Percentiles rank a stretch among this genome's conserved stretches.
phyloP scores from a whole-genome alignment of 371 early-diverging fungal species.

The Capillidium heterosporum region DNA sequence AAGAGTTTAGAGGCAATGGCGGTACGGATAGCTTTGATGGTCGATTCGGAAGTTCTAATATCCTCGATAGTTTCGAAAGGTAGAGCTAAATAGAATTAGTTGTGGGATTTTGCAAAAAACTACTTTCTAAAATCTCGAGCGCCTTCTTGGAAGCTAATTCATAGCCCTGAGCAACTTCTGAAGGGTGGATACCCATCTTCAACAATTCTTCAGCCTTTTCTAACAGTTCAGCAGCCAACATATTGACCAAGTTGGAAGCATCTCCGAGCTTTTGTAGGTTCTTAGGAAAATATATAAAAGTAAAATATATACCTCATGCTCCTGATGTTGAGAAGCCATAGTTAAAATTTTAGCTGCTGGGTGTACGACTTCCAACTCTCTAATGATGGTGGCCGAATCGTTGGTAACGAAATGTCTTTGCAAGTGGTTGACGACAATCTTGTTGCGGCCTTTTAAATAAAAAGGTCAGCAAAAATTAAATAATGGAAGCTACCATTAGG shows the following conservation, averaged over 20 bases:
- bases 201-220: slow-evolving; percentile 84
- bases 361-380: slow-evolving; percentile 94
- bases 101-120: neutral
- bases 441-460: slow-evolving; percentile 74
- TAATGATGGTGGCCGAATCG: slow-evolving; percentile 98
- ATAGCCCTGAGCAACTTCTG: slow-evolving; percentile 88
- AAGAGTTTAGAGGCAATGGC: slow-evolving; percentile 84
- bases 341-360: slow-evolving; percentile 96
- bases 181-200: slow-evolving; percentile 85
- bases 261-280: slow-evolving; percentile 53
- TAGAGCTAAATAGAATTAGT: slow-evolving; percentile 26
- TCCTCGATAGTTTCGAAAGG: slow-evolving; percentile 40
- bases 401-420: slow-evolving; percentile 96
- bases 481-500: slow-evolving; percentile 65
- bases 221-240: slow-evolving; percentile 88
- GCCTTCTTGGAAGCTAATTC: slow-evolving; percentile 76
- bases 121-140: slow-evolving; percentile 62
- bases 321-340: slow-evolving; percentile 95
- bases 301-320: slow-evolving; percentile 54
- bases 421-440: slow-evolving; percentile 96
- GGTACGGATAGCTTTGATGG: slow-evolving; percentile 51
- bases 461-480: neutral
- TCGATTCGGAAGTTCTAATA: slow-evolving; percentile 28
- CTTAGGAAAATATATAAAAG: neutral
- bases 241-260: slow-evolving; percentile 84